Base-by-base conservation (phyloP, 495 filamentous ascomycete genomes). In the Aspergillus sparsus region DNA sequence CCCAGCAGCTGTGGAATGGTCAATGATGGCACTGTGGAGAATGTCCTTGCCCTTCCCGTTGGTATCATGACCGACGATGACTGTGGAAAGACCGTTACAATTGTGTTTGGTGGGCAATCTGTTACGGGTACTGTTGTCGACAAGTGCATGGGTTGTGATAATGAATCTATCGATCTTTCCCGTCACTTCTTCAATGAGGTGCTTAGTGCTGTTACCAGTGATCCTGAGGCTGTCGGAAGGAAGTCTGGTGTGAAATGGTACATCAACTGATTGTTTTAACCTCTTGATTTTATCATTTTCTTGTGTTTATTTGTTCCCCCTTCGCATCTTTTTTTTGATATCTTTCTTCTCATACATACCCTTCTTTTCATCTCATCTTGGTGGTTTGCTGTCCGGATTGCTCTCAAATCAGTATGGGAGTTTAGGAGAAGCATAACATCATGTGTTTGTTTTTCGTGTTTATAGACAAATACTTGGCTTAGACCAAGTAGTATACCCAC, bases 131-230 rank as follows among this genome's bases (percentile, higher is more conserved):
- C 55, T 11, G 83, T 91, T 49, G 83, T 83, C 42, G 90, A 93
- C 81, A 89, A 89, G 76, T 93, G 90, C 79, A 82, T 82, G 69
- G 87, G 88, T 66, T 92, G 90, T 67, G 57, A 72, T 56, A 61
- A 68, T 54, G 49, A 44, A 61, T 75, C 73, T 50, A 69, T 83
- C 46, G 81, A 83, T 64, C 68, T 81, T 62, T 81, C 79, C 8
- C 70, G 71, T 27, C 63, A 69, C 56, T 66, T 80, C 50, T 83
- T 80, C 68, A 55, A 62, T 7, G 53, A 70, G 39, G 46, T 83
- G 16, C 44, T 47, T 10, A 47, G 71, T 72, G 27, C 52, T 55
- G 27, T 49, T 71, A 1, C 1, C 21, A 5, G 47, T n/a, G 44
- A 47, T 47, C 44, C 44, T n/a, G 16, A 18, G 44, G 5, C n/a